Percentiles rank a stretch among this genome's conserved stretches.
Conservation (phyloP, 768 basidiomycete species). For the Leccinum boreale region DNA sequence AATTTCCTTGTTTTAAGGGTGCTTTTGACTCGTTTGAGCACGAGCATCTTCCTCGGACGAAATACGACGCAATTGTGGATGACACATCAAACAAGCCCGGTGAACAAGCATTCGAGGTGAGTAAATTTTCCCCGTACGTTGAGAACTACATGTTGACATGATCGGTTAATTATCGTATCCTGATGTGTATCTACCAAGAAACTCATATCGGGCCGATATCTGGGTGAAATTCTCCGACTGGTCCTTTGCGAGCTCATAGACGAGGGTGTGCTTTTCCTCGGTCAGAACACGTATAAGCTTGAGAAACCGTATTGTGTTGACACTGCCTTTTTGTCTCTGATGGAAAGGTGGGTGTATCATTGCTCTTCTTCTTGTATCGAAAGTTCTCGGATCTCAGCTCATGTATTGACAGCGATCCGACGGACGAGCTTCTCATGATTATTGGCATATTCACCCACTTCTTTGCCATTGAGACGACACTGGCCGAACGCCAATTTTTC, state of each 20-base stretch:
- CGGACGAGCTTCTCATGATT: constrained; percentile 94
- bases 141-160: neutral
- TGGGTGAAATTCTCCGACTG: constrained; percentile 95
- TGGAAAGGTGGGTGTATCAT: constrained; percentile 68
- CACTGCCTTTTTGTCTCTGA: constrained; percentile 94
- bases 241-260: constrained; percentile 95
- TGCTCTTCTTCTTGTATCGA: too few species aligned
- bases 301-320: constrained; percentile 92
- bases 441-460: constrained; percentile 98
- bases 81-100: constrained; percentile 94
- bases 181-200: constrained; percentile 45
- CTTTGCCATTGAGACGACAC: constrained; percentile 93
- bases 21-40: constrained; percentile 97
- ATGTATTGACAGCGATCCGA: constrained; percentile 67
- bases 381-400: neutral
- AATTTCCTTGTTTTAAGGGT: constrained; percentile 48
- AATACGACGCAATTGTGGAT: constrained; percentile 91
- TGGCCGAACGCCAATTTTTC: constrained; percentile 98
- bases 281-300: constrained; percentile 98
- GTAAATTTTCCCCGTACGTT: constrained; percentile 2
- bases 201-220: constrained; percentile 93
- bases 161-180: neutral
- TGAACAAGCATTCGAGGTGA: constrained; percentile 89
- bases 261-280: constrained; percentile 94
- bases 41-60: constrained; percentile 91